Evolutionary conservation across 1,284 basidiomycete species (phyloP), one percentile per base, ranked within the genome.

Genomic region (Trichosporon coremiiforme): DNA sequence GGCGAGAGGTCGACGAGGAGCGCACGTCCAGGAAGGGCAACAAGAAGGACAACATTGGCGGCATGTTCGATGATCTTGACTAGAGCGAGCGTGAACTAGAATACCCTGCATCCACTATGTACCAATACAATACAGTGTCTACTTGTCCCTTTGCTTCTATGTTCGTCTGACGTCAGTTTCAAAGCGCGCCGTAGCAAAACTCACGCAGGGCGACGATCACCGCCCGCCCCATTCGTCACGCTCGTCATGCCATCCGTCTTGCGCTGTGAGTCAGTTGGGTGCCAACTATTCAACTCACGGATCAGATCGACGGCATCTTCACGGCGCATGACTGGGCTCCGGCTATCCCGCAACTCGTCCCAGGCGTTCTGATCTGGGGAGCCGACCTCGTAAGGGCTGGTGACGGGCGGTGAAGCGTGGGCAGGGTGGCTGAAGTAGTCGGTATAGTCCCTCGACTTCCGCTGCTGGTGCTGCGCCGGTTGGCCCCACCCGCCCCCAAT

Each of bases 1-100:
- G 78, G 74, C 74, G 73, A 67, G 81, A 82, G 73, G 91, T 92
- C 88, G 78, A 88, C 69, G 88, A 88, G 79, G 81, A 79, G 71
- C 74, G 75, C 33, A 69, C 64, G 15, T 71, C 69, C 5, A 77
- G 73, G 64, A 76, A 78, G 68, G 69, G 68, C 17, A 77, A 74
- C 63, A 77, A 68, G 68, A 70, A 73, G 35, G 86, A 85, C 73
- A 92, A 90, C 80, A 86, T 85, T 88, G 75, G 70, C 15, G 78
- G 78, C 35, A 80, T 81, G 80, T 82, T 82, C 75, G 81, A 81
- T 69, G 82, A 75, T 64, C 69, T 83, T 22, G 81, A 82, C 50
- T 82, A 76, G 57, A 50, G 22, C 9, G 20, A 38, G 10, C 10
- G 33, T 31, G 22, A 31, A 22, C 47, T 65, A 50, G 29, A 31